phyloP scores from a whole-genome alignment of 2,329 filamentous ascomycete genomes.

The Aspergillus udagawae region DNA sequence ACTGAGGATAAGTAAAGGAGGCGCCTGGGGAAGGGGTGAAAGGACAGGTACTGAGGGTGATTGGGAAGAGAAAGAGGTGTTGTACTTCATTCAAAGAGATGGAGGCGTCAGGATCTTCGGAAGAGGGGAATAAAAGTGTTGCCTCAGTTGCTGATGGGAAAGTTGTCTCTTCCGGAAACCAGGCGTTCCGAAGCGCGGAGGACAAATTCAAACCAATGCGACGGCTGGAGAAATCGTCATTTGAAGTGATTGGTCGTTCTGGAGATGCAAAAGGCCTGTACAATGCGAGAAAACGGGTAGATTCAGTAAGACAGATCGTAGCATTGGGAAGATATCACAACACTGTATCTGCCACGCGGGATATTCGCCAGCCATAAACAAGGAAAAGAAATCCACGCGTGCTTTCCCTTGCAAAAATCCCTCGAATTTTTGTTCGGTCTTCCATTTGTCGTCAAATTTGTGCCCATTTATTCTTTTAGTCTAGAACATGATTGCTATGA shows the following conservation, averaged over 20 bases:
- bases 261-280: slow-evolving; percentile 1
- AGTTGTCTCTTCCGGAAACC: neutral
- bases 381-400: slow-evolving; percentile 38
- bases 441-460: slow-evolving; percentile 20
- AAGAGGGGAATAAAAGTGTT: slow-evolving; percentile 59
- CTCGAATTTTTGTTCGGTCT: slow-evolving; percentile 25
- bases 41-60: slow-evolving; percentile 23
- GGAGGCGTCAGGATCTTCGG: slow-evolving; percentile 80
- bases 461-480: slow-evolving; percentile 18
- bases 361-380: slow-evolving; percentile 39
- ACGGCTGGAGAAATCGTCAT: neutral
- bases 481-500: slow-evolving; percentile 26
- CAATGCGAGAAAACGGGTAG: slow-evolving; percentile 6
- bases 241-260: neutral
- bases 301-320: slow-evolving; percentile 29
- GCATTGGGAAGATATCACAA: slow-evolving; percentile 28
- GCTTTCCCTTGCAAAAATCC: slow-evolving; percentile 29
- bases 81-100: slow-evolving; percentile 79
- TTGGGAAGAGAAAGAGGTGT: slow-evolving; percentile 61
- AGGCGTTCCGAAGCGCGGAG: neutral
- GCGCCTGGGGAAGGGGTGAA: slow-evolving; percentile 33
- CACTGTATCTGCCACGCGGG: slow-evolving; percentile 34
- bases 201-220: neutral
- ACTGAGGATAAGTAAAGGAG: slow-evolving; percentile 66
- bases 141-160: slow-evolving; percentile 3